These are phyloP conservation scores for Anaeromyces robustus DNA, from an alignment of 192 early-diverging fungal genomes.

Conservation along the genomic window DNA sequence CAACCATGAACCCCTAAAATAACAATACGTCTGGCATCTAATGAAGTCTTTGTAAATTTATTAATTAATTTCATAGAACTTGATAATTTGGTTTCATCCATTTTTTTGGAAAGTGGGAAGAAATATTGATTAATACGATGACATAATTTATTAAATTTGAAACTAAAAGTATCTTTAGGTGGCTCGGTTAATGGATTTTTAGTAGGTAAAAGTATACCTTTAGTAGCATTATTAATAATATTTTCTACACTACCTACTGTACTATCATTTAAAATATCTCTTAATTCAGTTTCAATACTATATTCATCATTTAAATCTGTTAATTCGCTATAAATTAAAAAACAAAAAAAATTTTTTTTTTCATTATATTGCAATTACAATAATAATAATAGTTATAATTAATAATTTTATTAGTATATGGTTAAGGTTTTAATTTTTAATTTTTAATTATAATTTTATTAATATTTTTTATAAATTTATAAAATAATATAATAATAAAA, in stretches of 20 bases:
- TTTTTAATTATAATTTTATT: no score
- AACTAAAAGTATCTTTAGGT: background rate
- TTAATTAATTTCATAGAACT: background rate
- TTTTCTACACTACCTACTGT: background rate
- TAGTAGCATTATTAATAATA: background rate
- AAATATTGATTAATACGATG: background rate
- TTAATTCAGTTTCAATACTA: background rate
- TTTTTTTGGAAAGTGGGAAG: background rate
- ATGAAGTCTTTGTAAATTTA: background rate
- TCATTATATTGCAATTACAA: no score
- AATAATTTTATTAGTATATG: no score
- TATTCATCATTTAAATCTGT: background rate
- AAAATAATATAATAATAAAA: no score
- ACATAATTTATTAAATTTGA: background rate
- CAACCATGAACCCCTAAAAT: slow-evolving; percentile 62
- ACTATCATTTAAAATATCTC: background rate
- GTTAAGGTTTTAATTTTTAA: no score
- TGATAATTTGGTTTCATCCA: background rate
- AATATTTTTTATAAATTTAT: no score
- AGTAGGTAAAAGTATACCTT: background rate
- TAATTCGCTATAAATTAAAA: background rate
- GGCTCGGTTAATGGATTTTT: background rate
- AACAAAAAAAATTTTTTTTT: background rate
- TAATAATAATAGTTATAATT: no score
- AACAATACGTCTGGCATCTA: background rate